Conservation (phyloP, 495 filamentous ascomycete species). For the Alectoria sarmentosa region DNA sequence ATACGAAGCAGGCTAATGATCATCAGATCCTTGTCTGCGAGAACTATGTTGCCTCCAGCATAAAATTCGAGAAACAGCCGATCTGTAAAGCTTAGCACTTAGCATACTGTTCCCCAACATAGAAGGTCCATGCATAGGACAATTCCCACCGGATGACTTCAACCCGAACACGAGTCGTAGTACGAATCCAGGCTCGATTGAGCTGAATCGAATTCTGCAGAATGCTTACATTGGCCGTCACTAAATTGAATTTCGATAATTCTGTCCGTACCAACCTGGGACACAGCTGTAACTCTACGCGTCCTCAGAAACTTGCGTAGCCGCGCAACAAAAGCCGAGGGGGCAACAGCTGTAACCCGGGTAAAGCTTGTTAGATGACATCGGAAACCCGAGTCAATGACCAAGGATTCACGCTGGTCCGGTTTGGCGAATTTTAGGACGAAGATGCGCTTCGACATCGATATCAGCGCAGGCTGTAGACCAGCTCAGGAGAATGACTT, state of each 20-base stretch:
- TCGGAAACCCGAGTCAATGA: conserved; percentile 93
- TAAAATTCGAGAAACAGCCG: conserved; percentile 92
- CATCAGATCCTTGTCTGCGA: conserved; percentile 73
- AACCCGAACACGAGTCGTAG: too few relatives aligned
- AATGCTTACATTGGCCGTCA: conserved; percentile 57
- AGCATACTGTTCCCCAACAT: background rate
- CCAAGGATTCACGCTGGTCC: conserved; percentile 72
- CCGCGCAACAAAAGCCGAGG: conserved; percentile 73
- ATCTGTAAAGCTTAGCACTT: conserved; percentile 27
- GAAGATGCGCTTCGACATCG: conserved; percentile 65
- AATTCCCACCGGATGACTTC: too few relatives aligned
- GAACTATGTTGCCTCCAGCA: conserved; percentile 87
- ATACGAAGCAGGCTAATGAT: conserved; percentile 75
- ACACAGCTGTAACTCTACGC: conserved; percentile 68
- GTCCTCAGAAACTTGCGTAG: conserved; percentile 85
- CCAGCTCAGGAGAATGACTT: conserved; percentile 21
- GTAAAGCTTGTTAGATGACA: conserved; percentile 88
- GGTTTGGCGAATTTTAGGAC: conserved; percentile 89
- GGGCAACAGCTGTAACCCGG: conserved; percentile 72
- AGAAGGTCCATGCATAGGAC: background rate
- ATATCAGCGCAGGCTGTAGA: background rate
- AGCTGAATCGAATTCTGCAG: background rate
- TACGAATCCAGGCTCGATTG: background rate
- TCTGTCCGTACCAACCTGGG: conserved; percentile 87
- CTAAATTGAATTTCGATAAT: conserved; percentile 90